Conservation (phyloP, 345 rosid species). For the Viola odorata region DNA sequence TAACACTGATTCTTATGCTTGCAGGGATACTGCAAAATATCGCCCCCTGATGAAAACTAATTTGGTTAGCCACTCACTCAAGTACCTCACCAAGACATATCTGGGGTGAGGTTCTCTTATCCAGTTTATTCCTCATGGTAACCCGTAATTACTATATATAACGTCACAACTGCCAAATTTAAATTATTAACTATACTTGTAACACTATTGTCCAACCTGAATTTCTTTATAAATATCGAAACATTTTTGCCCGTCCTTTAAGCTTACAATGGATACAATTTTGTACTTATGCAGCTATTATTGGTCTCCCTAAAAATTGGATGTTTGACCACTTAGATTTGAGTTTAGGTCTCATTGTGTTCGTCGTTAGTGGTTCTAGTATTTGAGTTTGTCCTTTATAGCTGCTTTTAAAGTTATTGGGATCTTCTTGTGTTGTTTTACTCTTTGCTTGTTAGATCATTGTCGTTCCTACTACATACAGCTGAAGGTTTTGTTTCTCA, state of each 20-base stretch:
- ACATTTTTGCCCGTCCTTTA: constrained; percentile 11
- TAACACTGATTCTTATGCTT: constrained; percentile 3
- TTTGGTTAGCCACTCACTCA: constrained; percentile 71
- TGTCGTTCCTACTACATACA: background rate
- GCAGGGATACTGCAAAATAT: constrained; percentile 76
- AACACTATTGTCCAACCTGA: background rate
- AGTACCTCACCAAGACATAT: constrained; percentile 54
- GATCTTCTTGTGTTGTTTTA: background rate
- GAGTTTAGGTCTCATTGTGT: background rate
- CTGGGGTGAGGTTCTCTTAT: constrained; percentile 45
- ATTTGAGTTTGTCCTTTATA: background rate
- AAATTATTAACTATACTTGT: too few relatives aligned
- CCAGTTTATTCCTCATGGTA: constrained; percentile 1
- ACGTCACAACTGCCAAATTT: too few relatives aligned
- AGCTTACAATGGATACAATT: background rate
- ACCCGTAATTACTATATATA: too few relatives aligned
- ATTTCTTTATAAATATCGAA: too few relatives aligned
- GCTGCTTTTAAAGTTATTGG: background rate
- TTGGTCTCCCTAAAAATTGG: too few relatives aligned
- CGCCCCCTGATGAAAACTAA: constrained; percentile 70
- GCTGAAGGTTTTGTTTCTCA: constrained; percentile 20
- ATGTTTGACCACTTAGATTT: background rate
- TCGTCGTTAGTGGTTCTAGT: too few relatives aligned
- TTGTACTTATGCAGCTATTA: background rate
- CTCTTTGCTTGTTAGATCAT: background rate